Percentiles rank a stretch among this genome's conserved stretches.
These are phyloP conservation scores for Trichomonas vaginalis DNA, from an alignment of 208 protist genomes.

Conservation along the genomic window DNA sequence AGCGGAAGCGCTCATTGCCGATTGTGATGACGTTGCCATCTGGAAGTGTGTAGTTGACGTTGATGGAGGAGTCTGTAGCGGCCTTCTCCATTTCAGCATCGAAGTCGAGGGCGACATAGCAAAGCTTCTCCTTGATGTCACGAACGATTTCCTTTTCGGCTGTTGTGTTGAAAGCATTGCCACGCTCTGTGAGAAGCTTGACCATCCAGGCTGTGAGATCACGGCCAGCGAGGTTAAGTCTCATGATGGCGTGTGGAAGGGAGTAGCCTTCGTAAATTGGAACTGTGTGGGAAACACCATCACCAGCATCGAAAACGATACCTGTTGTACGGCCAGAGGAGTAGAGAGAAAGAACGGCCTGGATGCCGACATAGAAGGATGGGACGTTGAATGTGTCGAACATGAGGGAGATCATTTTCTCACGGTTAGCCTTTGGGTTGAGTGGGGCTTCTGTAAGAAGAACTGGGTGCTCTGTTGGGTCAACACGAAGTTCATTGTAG, in stretches of 20 bases:
- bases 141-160: slow-evolving; percentile 51
- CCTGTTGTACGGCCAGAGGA: slow-evolving; percentile 60
- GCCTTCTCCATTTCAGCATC: no score
- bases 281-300: no score
- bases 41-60: slow-evolving; percentile 54
- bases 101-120: no score
- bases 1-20: slow-evolving; percentile 47
- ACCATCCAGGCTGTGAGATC: no score
- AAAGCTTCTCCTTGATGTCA: slow-evolving; percentile 57
- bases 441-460: slow-evolving; percentile 63
- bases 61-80: no score
- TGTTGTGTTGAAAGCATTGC: slow-evolving; percentile 42
- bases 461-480: slow-evolving; percentile 85
- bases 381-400: slow-evolving; percentile 60
- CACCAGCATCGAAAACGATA: no score
- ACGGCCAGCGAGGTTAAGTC: no score
- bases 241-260: no score
- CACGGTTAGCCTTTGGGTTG: slow-evolving; percentile 61
- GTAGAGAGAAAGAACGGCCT: slow-evolving; percentile 72
- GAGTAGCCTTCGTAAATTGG: no score
- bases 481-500: no score
- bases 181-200: no score
- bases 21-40: slow-evolving; percentile 50
- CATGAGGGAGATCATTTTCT: slow-evolving; percentile 67
- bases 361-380: slow-evolving; percentile 60